A percentile compares a stretch with the other conserved stretches of the same genome.
phyloP scores from a whole-genome alignment of 2,329 filamentous ascomycete genomes.

The Rosellinia necatrix region DNA sequence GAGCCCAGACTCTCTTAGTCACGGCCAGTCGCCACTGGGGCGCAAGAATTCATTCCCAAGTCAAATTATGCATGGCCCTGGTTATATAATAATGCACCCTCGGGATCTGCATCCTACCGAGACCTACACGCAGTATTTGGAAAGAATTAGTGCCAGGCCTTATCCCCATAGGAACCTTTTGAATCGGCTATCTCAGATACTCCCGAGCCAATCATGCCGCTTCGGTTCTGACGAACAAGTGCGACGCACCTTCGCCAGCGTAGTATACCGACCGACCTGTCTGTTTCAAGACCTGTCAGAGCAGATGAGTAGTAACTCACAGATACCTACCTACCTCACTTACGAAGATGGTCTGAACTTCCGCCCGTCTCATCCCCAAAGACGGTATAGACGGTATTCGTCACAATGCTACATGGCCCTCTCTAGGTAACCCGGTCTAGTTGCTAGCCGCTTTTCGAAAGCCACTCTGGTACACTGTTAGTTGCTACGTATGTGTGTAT shows the following conservation, averaged over 20 bases:
- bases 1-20: not conserved
- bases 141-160: conserved; percentile 20
- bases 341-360: too few relatives aligned
- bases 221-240: conserved; percentile 12
- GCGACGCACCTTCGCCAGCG: not conserved
- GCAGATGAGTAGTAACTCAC: too few relatives aligned
- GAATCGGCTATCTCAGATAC: conserved; percentile 26
- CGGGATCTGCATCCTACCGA: conserved; percentile 21
- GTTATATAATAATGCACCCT: conserved; percentile 12
- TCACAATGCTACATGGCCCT: too few relatives aligned
- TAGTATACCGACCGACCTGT: too few relatives aligned
- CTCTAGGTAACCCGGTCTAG: too few relatives aligned
- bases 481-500: too few relatives aligned
- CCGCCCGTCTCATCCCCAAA: too few relatives aligned
- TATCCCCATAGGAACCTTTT: conserved; percentile 18
- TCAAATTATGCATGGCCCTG: conserved; percentile 15
- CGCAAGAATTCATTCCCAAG: not conserved
- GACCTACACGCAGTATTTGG: conserved; percentile 27
- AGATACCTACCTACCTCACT: too few relatives aligned
- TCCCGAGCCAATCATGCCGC: conserved; percentile 24
- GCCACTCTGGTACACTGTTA: too few relatives aligned
- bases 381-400: too few relatives aligned
- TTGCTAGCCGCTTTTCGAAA: too few relatives aligned
- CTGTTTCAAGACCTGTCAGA: too few relatives aligned
- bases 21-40: not conserved